Evolutionary conservation across 257 asterid genomes (phyloP).

Genomic region (Solanum ossicruentum): DNA sequence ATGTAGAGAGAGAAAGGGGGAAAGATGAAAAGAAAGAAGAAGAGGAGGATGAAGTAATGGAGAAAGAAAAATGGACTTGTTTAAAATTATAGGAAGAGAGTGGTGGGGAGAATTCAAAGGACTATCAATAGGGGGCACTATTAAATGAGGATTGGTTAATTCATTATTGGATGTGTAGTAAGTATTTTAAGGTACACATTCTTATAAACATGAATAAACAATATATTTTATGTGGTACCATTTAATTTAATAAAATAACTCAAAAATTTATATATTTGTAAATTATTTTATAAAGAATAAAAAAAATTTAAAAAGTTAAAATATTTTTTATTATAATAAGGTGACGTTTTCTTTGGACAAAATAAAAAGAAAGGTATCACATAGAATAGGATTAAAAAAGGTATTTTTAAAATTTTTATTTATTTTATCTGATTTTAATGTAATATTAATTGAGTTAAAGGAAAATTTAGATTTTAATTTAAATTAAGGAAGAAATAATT

Average conservation of each 20-base stretch:
- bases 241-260: no score
- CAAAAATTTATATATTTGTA: no score
- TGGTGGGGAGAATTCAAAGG: slow-evolving; percentile 1
- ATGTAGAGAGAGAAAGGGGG: not conserved
- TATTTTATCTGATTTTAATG: not conserved
- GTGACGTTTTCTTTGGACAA: no score
- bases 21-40: not conserved
- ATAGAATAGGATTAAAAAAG: no score
- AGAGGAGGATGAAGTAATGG: not conserved
- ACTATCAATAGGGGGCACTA: not conserved
- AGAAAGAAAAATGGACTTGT: not conserved
- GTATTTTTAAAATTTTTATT: not conserved
- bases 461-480: no score
- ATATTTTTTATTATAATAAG: no score
- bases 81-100: not conserved
- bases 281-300: no score
- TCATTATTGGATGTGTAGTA: not conserved
- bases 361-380: no score
- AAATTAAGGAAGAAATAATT: no score
- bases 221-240: no score
- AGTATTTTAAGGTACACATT: not conserved
- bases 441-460: not conserved
- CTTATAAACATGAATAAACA: no score
- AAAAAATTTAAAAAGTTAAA: no score
- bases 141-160: not conserved